A percentile compares a stretch with the other conserved stretches of the same genome.
Evolutionary conservation across 2,329 filamentous ascomycete species (phyloP).

Genomic region (Alternaria angustiovoidea): DNA sequence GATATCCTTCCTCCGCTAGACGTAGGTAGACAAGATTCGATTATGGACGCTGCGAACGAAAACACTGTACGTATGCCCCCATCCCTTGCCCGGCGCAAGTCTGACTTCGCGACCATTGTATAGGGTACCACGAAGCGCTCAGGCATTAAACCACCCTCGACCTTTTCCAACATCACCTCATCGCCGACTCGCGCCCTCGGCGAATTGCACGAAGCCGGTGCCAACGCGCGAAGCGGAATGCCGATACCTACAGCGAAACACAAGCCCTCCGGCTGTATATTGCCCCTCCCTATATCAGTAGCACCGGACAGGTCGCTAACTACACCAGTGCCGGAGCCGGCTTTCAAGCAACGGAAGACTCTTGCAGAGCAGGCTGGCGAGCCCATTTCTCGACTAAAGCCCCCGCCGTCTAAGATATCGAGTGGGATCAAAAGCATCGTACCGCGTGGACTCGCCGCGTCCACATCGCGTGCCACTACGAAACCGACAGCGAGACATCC

Average conservation of each 20-base stretch:
- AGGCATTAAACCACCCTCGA: slow-evolving; percentile 42
- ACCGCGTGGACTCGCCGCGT: slow-evolving; percentile 49
- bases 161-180: slow-evolving; percentile 30
- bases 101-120: slow-evolving; percentile 21
- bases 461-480: slow-evolving; percentile 53
- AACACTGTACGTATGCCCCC: slow-evolving; percentile 36
- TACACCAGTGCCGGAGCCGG: slow-evolving; percentile 55
- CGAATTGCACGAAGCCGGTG: slow-evolving; percentile 61
- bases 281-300: slow-evolving; percentile 18
- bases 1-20: slow-evolving; percentile 14
- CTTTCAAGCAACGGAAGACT: slow-evolving; percentile 60
- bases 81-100: slow-evolving; percentile 11
- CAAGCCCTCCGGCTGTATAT: slow-evolving; percentile 60
- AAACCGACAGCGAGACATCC: slow-evolving; percentile 54
- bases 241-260: slow-evolving; percentile 61
- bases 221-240: slow-evolving; percentile 62
- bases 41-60: slow-evolving; percentile 39
- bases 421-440: slow-evolving; percentile 57
- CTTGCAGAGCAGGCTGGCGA: slow-evolving; percentile 59
- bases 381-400: slow-evolving; percentile 52
- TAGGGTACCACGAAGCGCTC: slow-evolving; percentile 40
- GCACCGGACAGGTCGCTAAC: slow-evolving; percentile 28
- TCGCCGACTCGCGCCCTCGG: slow-evolving; percentile 50
- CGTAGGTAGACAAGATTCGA: background rate
- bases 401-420: slow-evolving; percentile 53